Evolutionary conservation across 805 yeast genomes (phyloP).

Genomic region (Hanseniaspora thailandica): DNA sequence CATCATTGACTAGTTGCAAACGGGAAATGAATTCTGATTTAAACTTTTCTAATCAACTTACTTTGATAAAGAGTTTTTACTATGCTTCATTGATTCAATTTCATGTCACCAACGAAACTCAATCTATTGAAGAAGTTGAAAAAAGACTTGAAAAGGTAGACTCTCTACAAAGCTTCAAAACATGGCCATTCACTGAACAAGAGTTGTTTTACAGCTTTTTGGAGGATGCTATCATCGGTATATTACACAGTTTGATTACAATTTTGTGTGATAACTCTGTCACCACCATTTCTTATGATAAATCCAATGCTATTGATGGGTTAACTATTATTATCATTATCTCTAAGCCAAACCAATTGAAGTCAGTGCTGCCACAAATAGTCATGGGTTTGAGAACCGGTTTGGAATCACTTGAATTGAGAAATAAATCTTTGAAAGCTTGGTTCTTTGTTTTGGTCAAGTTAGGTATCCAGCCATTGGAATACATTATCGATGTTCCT

Average conservation of each 20-base stretch:
- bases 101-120: not conserved
- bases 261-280: conserved; percentile 65
- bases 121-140: conserved; percentile 7
- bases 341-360: conserved; percentile 41
- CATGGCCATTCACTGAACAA: conserved; percentile 25
- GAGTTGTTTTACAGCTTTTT: conserved; percentile 33
- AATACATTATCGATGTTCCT: conserved; percentile 59
- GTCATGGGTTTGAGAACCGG: conserved; percentile 77
- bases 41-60: conserved; percentile 5
- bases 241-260: conserved; percentile 69
- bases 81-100: conserved; percentile 5
- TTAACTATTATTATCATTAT: conserved; percentile 50
- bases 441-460: conserved; percentile 51
- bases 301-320: conserved; percentile 60
- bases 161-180: conserved; percentile 20
- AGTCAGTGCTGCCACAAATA: conserved; percentile 69
- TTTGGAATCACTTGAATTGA: conserved; percentile 49
- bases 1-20: not conserved
- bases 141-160: conserved; percentile 14
- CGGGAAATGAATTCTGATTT: not conserved
- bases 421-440: conserved; percentile 50
- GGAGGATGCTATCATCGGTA: conserved; percentile 54
- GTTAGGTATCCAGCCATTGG: conserved; percentile 46
- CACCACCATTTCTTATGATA: conserved; percentile 58
- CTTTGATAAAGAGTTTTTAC: conserved; percentile 2